These are phyloP conservation scores for Fomitopsis pinicola DNA, from an alignment of 1,284 basidiomycete species.

Conservation along the genomic window DNA sequence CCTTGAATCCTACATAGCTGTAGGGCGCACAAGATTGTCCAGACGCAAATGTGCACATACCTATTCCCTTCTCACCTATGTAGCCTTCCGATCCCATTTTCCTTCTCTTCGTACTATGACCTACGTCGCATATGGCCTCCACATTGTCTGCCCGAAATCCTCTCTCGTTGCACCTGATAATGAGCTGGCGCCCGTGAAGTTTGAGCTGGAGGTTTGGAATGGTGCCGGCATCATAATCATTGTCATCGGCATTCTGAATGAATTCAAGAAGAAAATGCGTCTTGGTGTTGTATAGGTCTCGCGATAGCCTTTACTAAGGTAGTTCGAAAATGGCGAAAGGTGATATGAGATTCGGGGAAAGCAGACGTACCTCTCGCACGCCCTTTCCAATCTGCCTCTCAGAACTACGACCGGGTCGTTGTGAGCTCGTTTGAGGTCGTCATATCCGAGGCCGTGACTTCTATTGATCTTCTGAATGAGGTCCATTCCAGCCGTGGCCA, in stretches of 20 bases:
- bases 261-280: neutral
- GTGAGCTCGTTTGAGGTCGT: neutral
- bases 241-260: constrained; percentile 2
- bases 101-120: neutral
- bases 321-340: too few species aligned
- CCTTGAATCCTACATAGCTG: neutral
- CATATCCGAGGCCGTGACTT: neutral
- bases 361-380: neutral
- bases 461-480: neutral
- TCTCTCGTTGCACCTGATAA: neutral
- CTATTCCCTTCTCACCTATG: neutral
- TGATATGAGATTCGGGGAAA: too few species aligned
- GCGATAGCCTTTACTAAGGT: neutral
- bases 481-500: neutral
- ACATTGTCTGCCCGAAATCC: neutral
- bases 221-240: neutral
- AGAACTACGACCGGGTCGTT: neutral
- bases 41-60: neutral
- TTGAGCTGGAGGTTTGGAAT: neutral
- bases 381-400: neutral
- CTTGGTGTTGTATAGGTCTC: neutral
- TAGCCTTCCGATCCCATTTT: neutral
- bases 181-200: neutral
- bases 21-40: too few species aligned
- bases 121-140: neutral